Percentiles rank a stretch among this genome's conserved stretches.
These are phyloP conservation scores for Ogataea nonfermentans DNA, from an alignment of 805 yeast species.

Conservation along the genomic window DNA sequence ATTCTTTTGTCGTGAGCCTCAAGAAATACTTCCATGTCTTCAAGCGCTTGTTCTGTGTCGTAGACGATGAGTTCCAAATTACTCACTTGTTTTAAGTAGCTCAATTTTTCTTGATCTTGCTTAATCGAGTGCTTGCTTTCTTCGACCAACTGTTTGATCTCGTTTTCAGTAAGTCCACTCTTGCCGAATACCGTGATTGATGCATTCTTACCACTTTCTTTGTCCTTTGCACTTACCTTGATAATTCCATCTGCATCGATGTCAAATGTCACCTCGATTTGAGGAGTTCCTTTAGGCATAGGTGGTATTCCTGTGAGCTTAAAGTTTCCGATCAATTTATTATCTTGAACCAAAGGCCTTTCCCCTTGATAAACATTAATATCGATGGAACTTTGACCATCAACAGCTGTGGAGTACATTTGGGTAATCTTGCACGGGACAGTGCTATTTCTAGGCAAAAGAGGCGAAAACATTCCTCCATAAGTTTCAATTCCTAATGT, in stretches of 20 bases:
- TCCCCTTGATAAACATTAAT: constrained; percentile 98
- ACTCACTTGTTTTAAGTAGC: constrained; percentile 76
- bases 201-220: constrained; percentile 90
- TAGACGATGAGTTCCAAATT: constrained; percentile 39
- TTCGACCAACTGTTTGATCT: constrained; percentile 86
- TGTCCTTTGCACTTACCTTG: constrained; percentile 92
- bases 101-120: constrained; percentile 50
- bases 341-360: constrained; percentile 92
- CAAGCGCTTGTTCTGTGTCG: constrained; percentile 36
- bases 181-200: constrained; percentile 96
- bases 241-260: constrained; percentile 97
- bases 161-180: constrained; percentile 85
- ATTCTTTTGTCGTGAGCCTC: constrained; percentile 13
- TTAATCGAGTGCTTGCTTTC: constrained; percentile 89
- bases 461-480: constrained; percentile 92
- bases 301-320: constrained; percentile 89
- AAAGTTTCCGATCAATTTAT: constrained; percentile 92
- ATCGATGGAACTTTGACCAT: constrained; percentile 93
- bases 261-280: constrained; percentile 89
- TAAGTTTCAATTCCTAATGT: constrained; percentile 94
- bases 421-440: constrained; percentile 93
- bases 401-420: constrained; percentile 91
- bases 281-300: constrained; percentile 85
- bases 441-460: constrained; percentile 86
- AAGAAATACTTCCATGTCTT: constrained; percentile 24